Evolutionary conservation across 768 basidiomycete genomes (phyloP).

Genomic region (Candolleomyces aberdarensis): DNA sequence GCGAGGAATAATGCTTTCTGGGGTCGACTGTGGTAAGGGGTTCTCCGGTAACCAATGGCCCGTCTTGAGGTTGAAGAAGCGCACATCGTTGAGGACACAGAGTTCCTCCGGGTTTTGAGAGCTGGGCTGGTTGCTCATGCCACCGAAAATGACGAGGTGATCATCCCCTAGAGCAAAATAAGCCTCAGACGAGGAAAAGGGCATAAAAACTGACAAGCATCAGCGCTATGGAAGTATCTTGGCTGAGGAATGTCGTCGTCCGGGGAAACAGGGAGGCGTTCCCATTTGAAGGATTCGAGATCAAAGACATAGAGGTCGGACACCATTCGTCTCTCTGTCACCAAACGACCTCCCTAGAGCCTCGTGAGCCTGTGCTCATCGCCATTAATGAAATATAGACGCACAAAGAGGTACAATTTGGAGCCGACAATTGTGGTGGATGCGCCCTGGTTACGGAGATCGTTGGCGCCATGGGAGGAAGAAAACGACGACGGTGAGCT

Average conservation of each 20-base stretch:
- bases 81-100: constrained; percentile 90
- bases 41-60: constrained; percentile 66
- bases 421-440: constrained; percentile 88
- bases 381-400: too few relatives aligned
- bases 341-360: constrained; percentile 77
- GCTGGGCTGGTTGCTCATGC: constrained; percentile 83
- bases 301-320: constrained; percentile 90
- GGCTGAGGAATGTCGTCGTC: constrained; percentile 76
- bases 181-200: constrained; percentile 1
- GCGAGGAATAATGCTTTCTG: constrained; percentile 61
- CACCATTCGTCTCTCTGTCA: constrained; percentile 84
- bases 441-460: constrained; percentile 56
- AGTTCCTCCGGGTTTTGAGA: constrained; percentile 73
- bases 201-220: constrained; percentile 56
- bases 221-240: constrained; percentile 94
- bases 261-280: constrained; percentile 53
- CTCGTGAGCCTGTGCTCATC: constrained; percentile 2
- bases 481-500: constrained; percentile 23
- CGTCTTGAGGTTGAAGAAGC: constrained; percentile 76
- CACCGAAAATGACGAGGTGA: constrained; percentile 90
- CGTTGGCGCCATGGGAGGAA: neutral
- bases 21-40: constrained; percentile 30
- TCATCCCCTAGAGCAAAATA: constrained; percentile 63
- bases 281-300: constrained; percentile 79
- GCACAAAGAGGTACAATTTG: constrained; percentile 86